Evolutionary conservation across 225 moss, liverwort and hornwort species (phyloP).

Genomic region (Polytrichum formosum): DNA sequence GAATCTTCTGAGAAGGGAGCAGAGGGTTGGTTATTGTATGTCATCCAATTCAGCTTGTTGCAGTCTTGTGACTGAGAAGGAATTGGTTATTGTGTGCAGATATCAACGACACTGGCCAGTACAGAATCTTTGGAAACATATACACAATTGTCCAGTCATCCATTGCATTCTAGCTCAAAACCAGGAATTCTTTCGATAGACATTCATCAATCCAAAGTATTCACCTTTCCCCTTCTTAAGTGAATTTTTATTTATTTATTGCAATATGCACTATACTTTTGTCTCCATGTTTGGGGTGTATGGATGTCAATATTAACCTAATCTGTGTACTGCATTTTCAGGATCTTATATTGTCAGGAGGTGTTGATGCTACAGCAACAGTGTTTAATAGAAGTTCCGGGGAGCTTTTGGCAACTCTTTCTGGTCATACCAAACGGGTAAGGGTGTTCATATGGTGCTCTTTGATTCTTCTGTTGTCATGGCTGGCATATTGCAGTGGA

Average conservation of each 20-base stretch:
- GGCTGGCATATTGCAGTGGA: too few relatives aligned
- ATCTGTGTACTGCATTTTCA: slow-evolving; percentile 17
- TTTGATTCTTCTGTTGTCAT: neutral
- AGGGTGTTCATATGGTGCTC: slow-evolving; percentile 12
- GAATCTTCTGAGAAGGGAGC: neutral
- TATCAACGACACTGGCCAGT: slow-evolving; percentile 64
- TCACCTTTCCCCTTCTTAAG: neutral
- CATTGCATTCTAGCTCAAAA: slow-evolving; percentile 94
- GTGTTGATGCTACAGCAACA: slow-evolving; percentile 73
- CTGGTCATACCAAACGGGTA: slow-evolving; percentile 95
- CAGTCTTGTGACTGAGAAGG: too few relatives aligned
- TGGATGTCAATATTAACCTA: too few relatives aligned
- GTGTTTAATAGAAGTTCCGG: slow-evolving; percentile 84
- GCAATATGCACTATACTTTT: too few relatives aligned
- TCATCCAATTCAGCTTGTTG: too few relatives aligned
- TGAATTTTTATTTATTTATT: too few relatives aligned
- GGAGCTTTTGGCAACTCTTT: slow-evolving; percentile 76
- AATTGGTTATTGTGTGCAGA: slow-evolving; percentile 44
- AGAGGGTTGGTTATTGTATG: neutral
- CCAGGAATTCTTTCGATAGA: slow-evolving; percentile 86
- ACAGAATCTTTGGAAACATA: slow-evolving; percentile 74
- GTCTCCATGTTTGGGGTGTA: too few relatives aligned
- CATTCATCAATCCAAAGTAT: slow-evolving; percentile 87
- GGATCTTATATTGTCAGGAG: slow-evolving; percentile 89
- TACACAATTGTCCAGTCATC: slow-evolving; percentile 95